These are phyloP conservation scores for Cystobasidium sp. DNA, from an alignment of 1,284 basidiomycete species.

Conservation along the genomic window DNA sequence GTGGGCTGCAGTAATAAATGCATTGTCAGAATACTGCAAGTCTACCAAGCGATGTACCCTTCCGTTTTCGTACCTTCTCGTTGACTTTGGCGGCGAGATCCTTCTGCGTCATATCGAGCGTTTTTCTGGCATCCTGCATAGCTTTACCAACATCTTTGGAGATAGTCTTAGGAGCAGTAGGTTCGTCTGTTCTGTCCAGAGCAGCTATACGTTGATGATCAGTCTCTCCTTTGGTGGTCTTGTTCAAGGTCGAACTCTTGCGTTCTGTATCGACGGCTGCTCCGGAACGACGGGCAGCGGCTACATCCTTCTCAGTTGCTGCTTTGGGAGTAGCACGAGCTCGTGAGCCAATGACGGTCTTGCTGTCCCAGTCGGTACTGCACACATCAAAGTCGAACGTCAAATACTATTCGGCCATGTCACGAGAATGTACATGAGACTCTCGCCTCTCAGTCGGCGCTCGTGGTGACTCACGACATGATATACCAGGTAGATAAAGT, in stretches of 20 bases:
- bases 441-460: no score
- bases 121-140: slow-evolving; percentile 80
- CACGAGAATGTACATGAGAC: slow-evolving; percentile 7
- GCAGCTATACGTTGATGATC: slow-evolving; percentile 88
- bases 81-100: slow-evolving; percentile 92
- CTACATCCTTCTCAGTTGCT: slow-evolving; percentile 62
- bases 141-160: slow-evolving; percentile 78
- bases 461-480: slow-evolving; percentile 27
- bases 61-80: no score
- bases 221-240: slow-evolving; percentile 64
- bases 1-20: slow-evolving; percentile 62
- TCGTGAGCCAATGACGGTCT: slow-evolving; percentile 76
- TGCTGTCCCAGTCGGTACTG: slow-evolving; percentile 69
- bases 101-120: slow-evolving; percentile 75
- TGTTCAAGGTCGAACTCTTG: slow-evolving; percentile 54
- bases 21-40: no score
- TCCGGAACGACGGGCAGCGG: slow-evolving; percentile 59
- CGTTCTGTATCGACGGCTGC: slow-evolving; percentile 59
- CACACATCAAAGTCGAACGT: not conserved
- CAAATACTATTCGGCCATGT: not conserved
- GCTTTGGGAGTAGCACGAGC: slow-evolving; percentile 72
- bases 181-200: slow-evolving; percentile 70
- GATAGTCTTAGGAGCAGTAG: slow-evolving; percentile 89
- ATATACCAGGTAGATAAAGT: no score
- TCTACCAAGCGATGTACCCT: no score